Evolutionary conservation across 306 rosid genomes (phyloP).

Genomic region (Cucumis melo): DNA sequence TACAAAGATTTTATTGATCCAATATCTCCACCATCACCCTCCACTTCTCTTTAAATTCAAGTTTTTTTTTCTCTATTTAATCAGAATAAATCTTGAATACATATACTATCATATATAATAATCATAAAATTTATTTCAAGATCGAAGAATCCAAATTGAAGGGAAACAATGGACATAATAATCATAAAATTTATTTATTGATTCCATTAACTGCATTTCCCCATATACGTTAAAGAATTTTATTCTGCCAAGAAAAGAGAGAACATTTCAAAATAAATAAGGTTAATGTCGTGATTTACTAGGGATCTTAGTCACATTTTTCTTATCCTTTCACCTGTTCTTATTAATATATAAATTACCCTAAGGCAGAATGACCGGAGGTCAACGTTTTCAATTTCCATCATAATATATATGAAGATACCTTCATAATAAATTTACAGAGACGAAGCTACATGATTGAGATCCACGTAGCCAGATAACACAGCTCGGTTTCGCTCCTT

Average conservation of each 20-base stretch:
- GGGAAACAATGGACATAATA: background rate
- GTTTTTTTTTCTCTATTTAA: too few species aligned
- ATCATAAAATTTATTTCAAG: too few species aligned
- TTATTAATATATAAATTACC: background rate
- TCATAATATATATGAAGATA: background rate
- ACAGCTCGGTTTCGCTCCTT: constrained; percentile 63
- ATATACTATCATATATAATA: too few species aligned
- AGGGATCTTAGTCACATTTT: background rate
- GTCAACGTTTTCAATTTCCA: background rate
- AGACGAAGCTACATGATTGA: constrained; percentile 34
- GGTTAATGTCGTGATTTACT: background rate
- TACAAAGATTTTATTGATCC: background rate
- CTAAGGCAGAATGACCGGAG: background rate
- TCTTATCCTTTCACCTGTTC: background rate
- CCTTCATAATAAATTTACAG: constrained; percentile 20
- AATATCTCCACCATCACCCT: too few species aligned
- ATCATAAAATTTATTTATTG: too few species aligned
- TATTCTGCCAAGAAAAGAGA: background rate
- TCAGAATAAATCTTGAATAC: too few species aligned
- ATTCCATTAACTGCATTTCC: background rate
- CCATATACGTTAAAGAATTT: background rate
- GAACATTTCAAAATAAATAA: background rate
- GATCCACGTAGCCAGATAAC: constrained; percentile 60
- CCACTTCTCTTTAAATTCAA: background rate
- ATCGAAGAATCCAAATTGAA: background rate